Evolutionary conservation across 768 basidiomycete genomes (phyloP), one percentile per base, ranked within the genome.

Genomic region (Hygrocybe coccinea): DNA sequence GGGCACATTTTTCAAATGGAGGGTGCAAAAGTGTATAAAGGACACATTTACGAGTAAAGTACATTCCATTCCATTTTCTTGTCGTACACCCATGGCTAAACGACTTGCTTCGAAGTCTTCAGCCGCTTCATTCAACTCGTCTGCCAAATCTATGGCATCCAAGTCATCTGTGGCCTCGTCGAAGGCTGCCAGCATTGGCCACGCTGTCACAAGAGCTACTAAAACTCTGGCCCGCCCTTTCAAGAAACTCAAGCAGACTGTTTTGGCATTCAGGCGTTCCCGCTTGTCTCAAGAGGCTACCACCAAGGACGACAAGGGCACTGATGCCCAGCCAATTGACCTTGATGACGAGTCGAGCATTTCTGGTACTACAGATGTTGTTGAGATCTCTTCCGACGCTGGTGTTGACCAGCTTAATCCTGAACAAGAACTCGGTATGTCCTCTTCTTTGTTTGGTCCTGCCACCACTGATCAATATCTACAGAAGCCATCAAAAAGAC

Each of bases 401-500:
- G 19, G 15, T 50, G 48, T 22, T 4, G 25, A 50, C 9, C 48
- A 50, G 8, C 19, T 50, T 14, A 25, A 50, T 21, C 48, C 25
- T 34, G 48, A 50, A 37, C 25, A 50, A 14, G 19, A 50, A n/a
- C 48, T 50, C 21, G 48, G 48, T 50, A 37, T n/a, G 14, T 24
- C 43, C 10, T 34, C n/a, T 25, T n/a, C 21, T 22, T 46, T 22
- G 11, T 22, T 46, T 12, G 11, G 11, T 22, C n/a, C 11, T 46
- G 44, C 44, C 22, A 12, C n/a, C 44, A 22, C 44, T 50, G 15
- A 25, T 5, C 4, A 34, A 50, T 33, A 33, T 41, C 60, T 67
- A 59, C 47, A 67, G 66, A 56, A 11, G 15, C 47, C 29, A 29
- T 67, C 21, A 52, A 22, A 45, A 62, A 69, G 60, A 67, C 59